Evolutionary conservation across 2,329 filamentous ascomycete species (phyloP).

Genomic region (Fusarium setosum): DNA sequence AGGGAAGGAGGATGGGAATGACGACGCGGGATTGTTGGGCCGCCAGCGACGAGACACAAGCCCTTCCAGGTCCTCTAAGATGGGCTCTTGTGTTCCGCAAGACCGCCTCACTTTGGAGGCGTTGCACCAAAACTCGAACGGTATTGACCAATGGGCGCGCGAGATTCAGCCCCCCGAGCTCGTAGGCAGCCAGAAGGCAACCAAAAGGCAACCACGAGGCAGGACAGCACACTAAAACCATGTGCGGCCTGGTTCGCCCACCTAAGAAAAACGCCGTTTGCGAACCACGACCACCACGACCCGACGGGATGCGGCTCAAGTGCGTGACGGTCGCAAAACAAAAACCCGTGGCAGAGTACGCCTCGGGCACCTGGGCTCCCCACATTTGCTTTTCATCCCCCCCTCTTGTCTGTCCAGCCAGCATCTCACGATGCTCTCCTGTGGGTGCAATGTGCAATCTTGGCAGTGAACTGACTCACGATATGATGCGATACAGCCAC

Average conservation of each 20-base stretch:
- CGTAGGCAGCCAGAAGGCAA: conserved; percentile 33
- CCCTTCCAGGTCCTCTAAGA: neutral
- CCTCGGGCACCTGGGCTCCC: neutral
- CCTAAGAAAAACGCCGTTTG: conserved; percentile 11
- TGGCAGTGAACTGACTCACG: neutral
- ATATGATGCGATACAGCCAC: too few species aligned
- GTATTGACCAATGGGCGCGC: conserved; percentile 16
- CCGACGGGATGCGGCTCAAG: conserved; percentile 22
- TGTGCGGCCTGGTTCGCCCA: conserved; percentile 13
- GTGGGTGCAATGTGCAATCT: neutral
- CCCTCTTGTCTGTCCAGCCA: neutral
- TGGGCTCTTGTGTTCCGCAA: conserved; percentile 9
- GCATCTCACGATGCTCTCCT: neutral
- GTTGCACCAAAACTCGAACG: conserved; percentile 11
- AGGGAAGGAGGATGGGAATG: neutral
- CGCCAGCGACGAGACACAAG: neutral
- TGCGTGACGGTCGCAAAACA: neutral
- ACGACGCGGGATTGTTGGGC: neutral
- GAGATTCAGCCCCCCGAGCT: conserved; percentile 31
- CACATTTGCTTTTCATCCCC: neutral
- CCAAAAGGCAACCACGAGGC: conserved; percentile 1
- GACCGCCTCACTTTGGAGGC: conserved; percentile 35
- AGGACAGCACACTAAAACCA: neutral
- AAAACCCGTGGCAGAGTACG: neutral
- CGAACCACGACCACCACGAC: conserved; percentile 24